These are phyloP conservation scores for Candida piceae DNA, from an alignment of 805 yeast genomes.

Conservation along the genomic window DNA sequence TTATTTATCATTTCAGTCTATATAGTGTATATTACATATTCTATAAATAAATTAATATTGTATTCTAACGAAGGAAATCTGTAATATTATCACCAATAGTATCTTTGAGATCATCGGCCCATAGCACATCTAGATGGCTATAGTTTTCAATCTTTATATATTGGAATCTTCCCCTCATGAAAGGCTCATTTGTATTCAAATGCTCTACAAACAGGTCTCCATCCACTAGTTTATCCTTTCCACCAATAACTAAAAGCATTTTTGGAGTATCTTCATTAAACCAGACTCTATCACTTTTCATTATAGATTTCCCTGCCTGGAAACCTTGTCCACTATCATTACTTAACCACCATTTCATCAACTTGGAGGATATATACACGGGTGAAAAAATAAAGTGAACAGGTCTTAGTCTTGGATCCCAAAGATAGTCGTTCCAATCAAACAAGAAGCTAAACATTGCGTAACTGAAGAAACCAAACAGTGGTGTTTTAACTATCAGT, in stretches of 20 bases:
- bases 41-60: slow-evolving; percentile 1
- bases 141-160: slow-evolving; percentile 52
- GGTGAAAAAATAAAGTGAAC: slow-evolving; percentile 85
- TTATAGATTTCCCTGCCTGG: slow-evolving; percentile 39
- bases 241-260: slow-evolving; percentile 65
- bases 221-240: slow-evolving; percentile 70
- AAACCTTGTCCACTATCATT: slow-evolving; percentile 45
- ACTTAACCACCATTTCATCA: slow-evolving; percentile 90
- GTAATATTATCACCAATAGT: slow-evolving; percentile 52
- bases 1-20: no score
- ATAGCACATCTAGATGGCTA: slow-evolving; percentile 84
- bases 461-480: slow-evolving; percentile 65
- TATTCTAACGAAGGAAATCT: slow-evolving; percentile 23
- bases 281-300: slow-evolving; percentile 54
- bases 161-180: slow-evolving; percentile 32
- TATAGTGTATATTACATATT: no score
- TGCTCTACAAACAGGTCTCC: slow-evolving; percentile 65
- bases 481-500: slow-evolving; percentile 40
- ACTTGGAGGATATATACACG: slow-evolving; percentile 67
- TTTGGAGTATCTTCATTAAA: slow-evolving; percentile 48
- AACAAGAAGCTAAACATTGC: slow-evolving; percentile 82
- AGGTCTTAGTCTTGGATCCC: slow-evolving; percentile 64
- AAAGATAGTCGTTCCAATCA: slow-evolving; percentile 78
- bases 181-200: slow-evolving; percentile 53
- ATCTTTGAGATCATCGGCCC: slow-evolving; percentile 78